Conservation (phyloP, 352 stramenopile genomes). For the Globisporangium cystogenes region DNA sequence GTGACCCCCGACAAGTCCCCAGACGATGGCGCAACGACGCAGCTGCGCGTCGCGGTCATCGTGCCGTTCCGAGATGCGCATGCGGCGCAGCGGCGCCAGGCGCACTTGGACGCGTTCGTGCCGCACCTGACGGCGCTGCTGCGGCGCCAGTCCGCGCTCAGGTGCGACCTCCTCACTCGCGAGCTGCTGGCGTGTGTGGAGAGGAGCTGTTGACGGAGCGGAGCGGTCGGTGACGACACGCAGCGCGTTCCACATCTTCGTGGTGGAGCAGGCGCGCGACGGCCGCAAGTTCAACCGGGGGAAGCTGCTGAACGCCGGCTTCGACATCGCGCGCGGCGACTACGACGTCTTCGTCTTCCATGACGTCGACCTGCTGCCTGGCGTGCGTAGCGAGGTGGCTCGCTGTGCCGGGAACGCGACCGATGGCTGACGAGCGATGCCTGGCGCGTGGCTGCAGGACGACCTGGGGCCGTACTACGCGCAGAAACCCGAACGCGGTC, state of each 20-base stretch:
- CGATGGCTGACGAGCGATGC: no score
- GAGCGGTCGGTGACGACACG: background rate
- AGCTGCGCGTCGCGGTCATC: constrained; percentile 72
- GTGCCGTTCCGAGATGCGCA: constrained; percentile 94
- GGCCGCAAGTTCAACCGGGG: constrained; percentile 95
- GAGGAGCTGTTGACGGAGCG: background rate
- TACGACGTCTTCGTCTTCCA: constrained; percentile 93
- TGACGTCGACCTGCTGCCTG: constrained; percentile 94
- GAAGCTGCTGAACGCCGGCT: constrained; percentile 96
- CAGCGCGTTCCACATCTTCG: constrained; percentile 89
- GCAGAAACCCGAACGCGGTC: constrained; percentile 42
- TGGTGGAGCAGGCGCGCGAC: constrained; percentile 93
- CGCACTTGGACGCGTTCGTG: constrained; percentile 88
- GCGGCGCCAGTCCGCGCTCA: constrained; percentile 14
- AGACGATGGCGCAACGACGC: no score
- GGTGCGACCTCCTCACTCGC: background rate
- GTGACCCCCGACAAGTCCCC: no score
- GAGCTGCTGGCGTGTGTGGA: no score
- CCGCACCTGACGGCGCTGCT: constrained; percentile 91
- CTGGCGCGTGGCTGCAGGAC: constrained; percentile 16
- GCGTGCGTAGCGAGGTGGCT: constrained; percentile 11
- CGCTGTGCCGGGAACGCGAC: no score
- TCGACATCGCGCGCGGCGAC: constrained; percentile 82
- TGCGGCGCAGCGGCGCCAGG: constrained; percentile 76
- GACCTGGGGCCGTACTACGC: constrained; percentile 82